Percentiles rank a stretch among this genome's conserved stretches.
phyloP scores from a whole-genome alignment of 139 green algal genomes.

The Coccomyxa sp. region DNA sequence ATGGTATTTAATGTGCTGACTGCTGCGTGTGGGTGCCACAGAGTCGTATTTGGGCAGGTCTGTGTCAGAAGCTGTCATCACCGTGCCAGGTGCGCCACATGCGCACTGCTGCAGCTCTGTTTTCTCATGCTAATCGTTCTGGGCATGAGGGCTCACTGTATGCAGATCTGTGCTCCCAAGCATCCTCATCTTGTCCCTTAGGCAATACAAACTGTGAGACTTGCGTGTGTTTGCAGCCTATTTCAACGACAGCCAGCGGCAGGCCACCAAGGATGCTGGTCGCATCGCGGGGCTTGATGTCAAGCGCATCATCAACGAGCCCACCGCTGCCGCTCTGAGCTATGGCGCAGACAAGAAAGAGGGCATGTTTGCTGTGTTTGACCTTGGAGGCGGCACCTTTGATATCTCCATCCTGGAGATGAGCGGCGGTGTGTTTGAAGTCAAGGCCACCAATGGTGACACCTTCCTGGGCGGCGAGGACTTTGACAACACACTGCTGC shows the following conservation, averaged over 20 bases:
- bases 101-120: background rate
- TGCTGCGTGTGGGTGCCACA: slow-evolving; percentile 7
- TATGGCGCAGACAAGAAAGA: slow-evolving; percentile 98
- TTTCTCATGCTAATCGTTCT: background rate
- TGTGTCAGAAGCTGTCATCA: slow-evolving; percentile 92
- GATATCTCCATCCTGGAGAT: slow-evolving; percentile 99
- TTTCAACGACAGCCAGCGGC: slow-evolving; percentile 98
- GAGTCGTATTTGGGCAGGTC: slow-evolving; percentile 89
- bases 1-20: background rate
- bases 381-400: slow-evolving; percentile 87
- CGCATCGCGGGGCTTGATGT: slow-evolving; percentile 88
- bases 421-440: slow-evolving; percentile 34
- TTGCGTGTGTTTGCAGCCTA: slow-evolving; percentile 65
- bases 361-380: slow-evolving; percentile 77
- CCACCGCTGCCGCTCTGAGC: slow-evolving; percentile 91
- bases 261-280: slow-evolving; percentile 85
- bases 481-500: slow-evolving; percentile 91
- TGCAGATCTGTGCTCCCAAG: background rate
- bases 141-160: background rate
- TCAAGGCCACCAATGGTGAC: slow-evolving; percentile 99
- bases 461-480: slow-evolving; percentile 99
- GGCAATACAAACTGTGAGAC: background rate
- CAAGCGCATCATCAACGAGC: slow-evolving; percentile 99
- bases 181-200: too few relatives aligned
- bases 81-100: slow-evolving; percentile 68